A percentile compares a stretch with the other conserved stretches of the same genome.
Conservation (phyloP, 2,329 filamentous ascomycete species). For the Ceratocystis ficicola region DNA sequence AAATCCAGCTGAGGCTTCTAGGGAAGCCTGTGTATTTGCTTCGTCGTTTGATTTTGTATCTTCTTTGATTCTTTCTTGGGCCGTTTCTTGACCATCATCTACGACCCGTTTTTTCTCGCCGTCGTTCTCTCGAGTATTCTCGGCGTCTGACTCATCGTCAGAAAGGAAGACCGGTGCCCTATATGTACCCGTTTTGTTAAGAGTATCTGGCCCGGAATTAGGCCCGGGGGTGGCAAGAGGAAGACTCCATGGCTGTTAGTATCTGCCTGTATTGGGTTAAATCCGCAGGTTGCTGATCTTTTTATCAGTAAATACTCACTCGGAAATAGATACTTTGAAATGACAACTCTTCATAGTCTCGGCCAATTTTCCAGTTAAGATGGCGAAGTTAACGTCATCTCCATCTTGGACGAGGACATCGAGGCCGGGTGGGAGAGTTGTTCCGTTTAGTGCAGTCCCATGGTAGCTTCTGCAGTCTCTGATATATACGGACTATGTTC, state of each 20-base stretch:
- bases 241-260: no score
- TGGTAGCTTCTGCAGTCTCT: conserved; percentile 20
- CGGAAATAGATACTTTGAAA: neutral
- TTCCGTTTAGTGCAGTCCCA: conserved; percentile 20
- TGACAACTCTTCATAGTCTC: conserved; percentile 6
- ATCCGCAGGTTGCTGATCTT: neutral
- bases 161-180: conserved; percentile 16
- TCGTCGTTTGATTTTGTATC: neutral
- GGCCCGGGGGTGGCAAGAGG: neutral
- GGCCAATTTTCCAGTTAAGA: conserved; percentile 14
- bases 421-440: neutral
- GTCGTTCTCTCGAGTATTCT: neutral
- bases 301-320: neutral
- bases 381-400: conserved; percentile 18
- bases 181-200: conserved; percentile 4
- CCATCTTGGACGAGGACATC: conserved; percentile 11
- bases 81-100: no score
- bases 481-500: conserved; percentile 15
- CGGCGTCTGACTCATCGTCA: conserved; percentile 19
- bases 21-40: neutral
- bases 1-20: neutral
- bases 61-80: neutral
- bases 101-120: no score
- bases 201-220: neutral
- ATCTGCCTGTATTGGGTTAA: no score